Conservation (phyloP, 257 asterid genomes). For the Solanum rostratum region DNA sequence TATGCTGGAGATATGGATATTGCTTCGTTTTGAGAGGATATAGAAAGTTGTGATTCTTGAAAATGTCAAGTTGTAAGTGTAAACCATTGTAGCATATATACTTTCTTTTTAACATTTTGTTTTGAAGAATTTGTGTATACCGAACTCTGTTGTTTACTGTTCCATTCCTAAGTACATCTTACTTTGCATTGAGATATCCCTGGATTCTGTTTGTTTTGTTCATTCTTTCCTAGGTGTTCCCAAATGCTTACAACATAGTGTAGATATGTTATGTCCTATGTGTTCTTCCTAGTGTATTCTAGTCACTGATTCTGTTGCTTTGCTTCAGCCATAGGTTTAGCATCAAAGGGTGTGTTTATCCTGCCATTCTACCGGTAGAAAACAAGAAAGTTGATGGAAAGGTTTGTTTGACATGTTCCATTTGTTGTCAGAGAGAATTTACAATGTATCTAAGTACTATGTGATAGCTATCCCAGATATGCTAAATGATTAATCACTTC, state of each 20-base stretch:
- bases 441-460: neutral
- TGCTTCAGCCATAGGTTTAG: constrained; percentile 67
- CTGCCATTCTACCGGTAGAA: constrained; percentile 65
- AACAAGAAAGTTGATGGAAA: constrained; percentile 48
- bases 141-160: no score
- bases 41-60: neutral
- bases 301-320: neutral
- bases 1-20: neutral
- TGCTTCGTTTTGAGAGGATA: neutral
- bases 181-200: neutral
- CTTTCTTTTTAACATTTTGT: neutral
- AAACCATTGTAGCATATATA: neutral
- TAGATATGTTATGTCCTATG: neutral
- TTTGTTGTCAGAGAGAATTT: neutral
- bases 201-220: neutral
- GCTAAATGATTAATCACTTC: neutral
- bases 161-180: neutral
- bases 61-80: neutral
- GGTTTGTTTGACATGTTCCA: constrained; percentile 28
- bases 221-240: neutral
- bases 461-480: neutral
- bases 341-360: constrained; percentile 75
- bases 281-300: neutral
- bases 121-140: neutral
- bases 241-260: neutral